Evolutionary conservation across 495 filamentous ascomycete genomes (phyloP).

Genomic region (Aspergillus asperescens): DNA sequence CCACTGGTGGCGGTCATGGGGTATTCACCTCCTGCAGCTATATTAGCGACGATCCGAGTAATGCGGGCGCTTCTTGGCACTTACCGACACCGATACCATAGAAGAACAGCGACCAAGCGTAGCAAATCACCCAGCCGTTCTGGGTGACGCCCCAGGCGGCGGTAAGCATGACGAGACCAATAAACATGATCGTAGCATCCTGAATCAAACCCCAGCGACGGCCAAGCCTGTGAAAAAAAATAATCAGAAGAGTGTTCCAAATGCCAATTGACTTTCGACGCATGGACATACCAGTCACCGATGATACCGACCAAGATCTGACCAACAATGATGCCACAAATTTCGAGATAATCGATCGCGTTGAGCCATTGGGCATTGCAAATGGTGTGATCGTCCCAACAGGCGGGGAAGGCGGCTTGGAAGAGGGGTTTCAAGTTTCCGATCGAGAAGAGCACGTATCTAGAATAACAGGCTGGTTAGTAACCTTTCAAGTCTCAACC

Average conservation of each 20-base stretch:
- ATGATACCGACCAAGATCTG: constrained; percentile 69
- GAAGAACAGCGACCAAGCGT: constrained; percentile 84
- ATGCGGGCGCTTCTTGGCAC: constrained; percentile 6
- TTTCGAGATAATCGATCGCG: constrained; percentile 78
- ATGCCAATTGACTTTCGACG: background rate
- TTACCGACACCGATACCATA: constrained; percentile 82
- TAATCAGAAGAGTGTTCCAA: background rate
- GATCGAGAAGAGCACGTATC: constrained; percentile 91
- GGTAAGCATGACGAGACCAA: constrained; percentile 81
- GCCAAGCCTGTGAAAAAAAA: constrained; percentile 57
- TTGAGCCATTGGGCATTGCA: constrained; percentile 72
- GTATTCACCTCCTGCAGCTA: constrained; percentile 62
- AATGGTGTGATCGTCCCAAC: constrained; percentile 60
- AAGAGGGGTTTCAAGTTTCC: constrained; percentile 81
- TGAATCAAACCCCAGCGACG: constrained; percentile 90
- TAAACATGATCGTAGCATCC: constrained; percentile 87
- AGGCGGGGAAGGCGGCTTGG: constrained; percentile 57
- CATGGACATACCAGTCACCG: constrained; percentile 46
- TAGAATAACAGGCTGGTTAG: constrained; percentile 13
- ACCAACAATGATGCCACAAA: constrained; percentile 83
- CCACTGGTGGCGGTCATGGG: constrained; percentile 93
- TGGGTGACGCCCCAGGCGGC: constrained; percentile 77
- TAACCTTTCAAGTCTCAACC: no score
- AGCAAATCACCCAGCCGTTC: constrained; percentile 90
- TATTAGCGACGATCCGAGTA: constrained; percentile 11